Evolutionary conservation across 129 eudicot genomes (phyloP), one percentile per base, ranked within the genome.

Genomic region (Rutidosis leptorrhynchoides): DNA sequence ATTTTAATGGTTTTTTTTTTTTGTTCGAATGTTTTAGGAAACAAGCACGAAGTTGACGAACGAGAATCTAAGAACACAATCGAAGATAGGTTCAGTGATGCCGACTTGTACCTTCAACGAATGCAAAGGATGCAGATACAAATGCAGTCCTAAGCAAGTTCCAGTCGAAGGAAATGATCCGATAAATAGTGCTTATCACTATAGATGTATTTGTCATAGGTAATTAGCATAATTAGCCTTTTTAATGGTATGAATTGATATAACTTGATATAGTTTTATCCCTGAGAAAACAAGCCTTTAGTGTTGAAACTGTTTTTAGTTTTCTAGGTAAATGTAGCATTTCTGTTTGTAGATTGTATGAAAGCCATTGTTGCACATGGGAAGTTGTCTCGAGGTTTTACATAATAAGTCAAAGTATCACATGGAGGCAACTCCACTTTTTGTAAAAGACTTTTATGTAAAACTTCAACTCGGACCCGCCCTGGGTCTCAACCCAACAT

Each of bases 131-230:
- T 89, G 96, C 60, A 81, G 62, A 58, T 80, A 68, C 74, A 82
- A 74, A 58, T 90, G 95, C 66, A 82, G 80, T 65, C 84, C 97
- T 10, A 83, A 86, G 80, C 95, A 86, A 81, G 83, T 90, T 63
- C 97, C 97, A 0, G 90, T 90, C 3, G 97, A 90, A 43, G 88
- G 97, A 21, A 80, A 86, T 61, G 97, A 90, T 63, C 97, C 97
- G 0, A 75, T 82, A 26, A 77, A 84, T 65, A 90, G 95, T 42
- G 77, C 95, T 0, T 90, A 90, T 71, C 95, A 78, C 68, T 90
- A 90, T 86, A 82, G 74, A 82, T 90, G 97, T 75, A 87, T 90
- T 4, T 90, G 97, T 65, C 97, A 90, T 70, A 73, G 79, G 83
- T 85, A 72, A 76, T 15, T 19, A 21, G 4, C 22, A 19, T 43